Evolutionary conservation across 768 basidiomycete species (phyloP), one percentile per base, ranked within the genome.

Genomic region (Rossbeevera mucosa): DNA sequence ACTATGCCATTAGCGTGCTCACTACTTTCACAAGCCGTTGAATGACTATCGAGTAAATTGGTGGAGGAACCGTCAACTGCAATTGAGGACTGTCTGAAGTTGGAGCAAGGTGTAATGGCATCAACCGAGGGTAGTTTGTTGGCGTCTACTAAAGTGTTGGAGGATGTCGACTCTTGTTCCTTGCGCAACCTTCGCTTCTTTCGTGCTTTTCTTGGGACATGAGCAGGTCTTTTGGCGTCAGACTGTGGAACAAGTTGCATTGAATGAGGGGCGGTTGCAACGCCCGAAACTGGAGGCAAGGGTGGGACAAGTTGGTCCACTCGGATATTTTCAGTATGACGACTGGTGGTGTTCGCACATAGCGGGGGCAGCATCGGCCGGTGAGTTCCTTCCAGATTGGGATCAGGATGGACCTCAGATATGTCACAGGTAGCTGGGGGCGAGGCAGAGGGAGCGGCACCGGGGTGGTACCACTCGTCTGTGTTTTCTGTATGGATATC

Each of bases 401-500:
- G 24, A 18, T 2, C 18, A 40, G 20, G 40, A 11, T 16, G 41
- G 13, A 40, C 30, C 21, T 47, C 40, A 26, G 54, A 52, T 25
- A 52, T 47, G 46, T 57, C 56, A 4, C 45, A 36, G 47, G 26
- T 47, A 45, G 53, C 52, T 24, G 24, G 33, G 28, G 59, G 59
- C 4, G 59, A 46, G 22, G 64, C 50, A 14, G 55, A 56, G 8
- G 28, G 58, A 46, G 43, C 29, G 22, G 21, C 24, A 31, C 59
- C 51, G 7, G 60, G 54, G 29, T 55, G 55, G 49, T 58, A 68
- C 67, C 68, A 68, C 38, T 68, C 64, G 43, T 66, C 56, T 21
- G 56, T 24, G 30, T 44, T 54, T 24, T 40, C 60, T 64, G 43
- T 36, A 49, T 11, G n/a, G 13, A 49, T 25, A 36, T 61, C 14